phyloP scores from a whole-genome alignment of 192 early-diverging fungal species.

The Kickxella alabastrina region DNA sequence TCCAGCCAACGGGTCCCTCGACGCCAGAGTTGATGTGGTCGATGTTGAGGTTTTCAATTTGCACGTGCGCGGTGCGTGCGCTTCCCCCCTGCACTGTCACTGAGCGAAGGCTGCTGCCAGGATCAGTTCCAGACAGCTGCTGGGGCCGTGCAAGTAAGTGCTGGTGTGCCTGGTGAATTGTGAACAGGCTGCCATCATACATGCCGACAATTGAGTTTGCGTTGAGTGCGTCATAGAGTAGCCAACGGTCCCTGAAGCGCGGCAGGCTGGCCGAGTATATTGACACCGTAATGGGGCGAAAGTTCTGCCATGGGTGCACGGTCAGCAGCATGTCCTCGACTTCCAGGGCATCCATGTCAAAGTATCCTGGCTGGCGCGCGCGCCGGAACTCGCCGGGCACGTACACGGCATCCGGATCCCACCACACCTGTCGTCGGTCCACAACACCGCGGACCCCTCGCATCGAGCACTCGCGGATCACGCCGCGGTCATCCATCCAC shows the following conservation, averaged over 20 bases:
- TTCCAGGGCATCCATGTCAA: slow-evolving; percentile 77
- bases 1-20: slow-evolving; percentile 89
- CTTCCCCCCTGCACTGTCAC: no score
- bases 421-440: slow-evolving; percentile 76
- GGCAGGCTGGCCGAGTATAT: slow-evolving; percentile 84
- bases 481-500: slow-evolving; percentile 82
- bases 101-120: no score
- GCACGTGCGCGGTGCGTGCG: slow-evolving; percentile 58
- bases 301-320: slow-evolving; percentile 68
- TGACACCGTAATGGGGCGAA: slow-evolving; percentile 82
- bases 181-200: slow-evolving; percentile 94
- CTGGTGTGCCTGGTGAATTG: slow-evolving; percentile 81
- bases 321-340: slow-evolving; percentile 87
- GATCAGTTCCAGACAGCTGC: background rate
- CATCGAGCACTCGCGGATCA: slow-evolving; percentile 76
- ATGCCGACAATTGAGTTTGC: slow-evolving; percentile 87
- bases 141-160: slow-evolving; percentile 26
- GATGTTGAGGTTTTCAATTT: slow-evolving; percentile 85
- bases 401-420: slow-evolving; percentile 62
- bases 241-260: slow-evolving; percentile 84
- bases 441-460: slow-evolving; percentile 86
- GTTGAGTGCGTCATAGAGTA: slow-evolving; percentile 84
- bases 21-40: slow-evolving; percentile 84
- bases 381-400: slow-evolving; percentile 59
- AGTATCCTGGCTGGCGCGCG: slow-evolving; percentile 68